Evolutionary conservation across 225 moss, liverwort and hornwort genomes (phyloP).

Genomic region (Physcomitrium patens): DNA sequence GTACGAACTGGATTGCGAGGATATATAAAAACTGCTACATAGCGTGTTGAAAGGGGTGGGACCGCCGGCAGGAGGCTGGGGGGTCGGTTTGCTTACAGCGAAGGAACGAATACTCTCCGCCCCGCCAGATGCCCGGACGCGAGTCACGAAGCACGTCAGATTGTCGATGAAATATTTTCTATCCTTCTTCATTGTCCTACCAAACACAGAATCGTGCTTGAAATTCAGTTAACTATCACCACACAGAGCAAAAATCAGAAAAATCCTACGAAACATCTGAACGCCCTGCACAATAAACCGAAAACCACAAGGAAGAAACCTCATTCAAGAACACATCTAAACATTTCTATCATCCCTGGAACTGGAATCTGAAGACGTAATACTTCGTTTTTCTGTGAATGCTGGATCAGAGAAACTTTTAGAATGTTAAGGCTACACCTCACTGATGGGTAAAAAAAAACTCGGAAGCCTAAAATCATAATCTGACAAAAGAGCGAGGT

Average conservation of each 20-base stretch:
- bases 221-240: no score
- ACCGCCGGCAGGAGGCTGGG: slow-evolving; percentile 45
- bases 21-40: slow-evolving; percentile 44
- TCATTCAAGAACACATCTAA: no score
- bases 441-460: not conserved
- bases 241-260: no score
- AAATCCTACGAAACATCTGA: no score
- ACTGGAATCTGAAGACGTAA: no score
- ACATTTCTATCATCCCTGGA: no score
- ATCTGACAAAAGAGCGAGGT: no score
- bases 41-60: slow-evolving; percentile 47
- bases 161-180: slow-evolving; percentile 62
- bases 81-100: slow-evolving; percentile 51
- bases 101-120: slow-evolving; percentile 63
- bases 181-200: slow-evolving; percentile 69
- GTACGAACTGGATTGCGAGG: slow-evolving; percentile 31
- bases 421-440: not conserved
- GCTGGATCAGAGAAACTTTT: slow-evolving; percentile 2
- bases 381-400: not conserved
- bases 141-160: slow-evolving; percentile 62
- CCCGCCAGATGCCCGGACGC: slow-evolving; percentile 58
- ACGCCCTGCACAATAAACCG: no score
- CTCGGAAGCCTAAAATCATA: not conserved
- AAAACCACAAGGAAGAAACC: no score
- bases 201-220: slow-evolving; percentile 16